Evolutionary conservation across 2,329 filamentous ascomycete species (phyloP), one percentile per base, ranked within the genome.

Genomic region (Periconia sp.): DNA sequence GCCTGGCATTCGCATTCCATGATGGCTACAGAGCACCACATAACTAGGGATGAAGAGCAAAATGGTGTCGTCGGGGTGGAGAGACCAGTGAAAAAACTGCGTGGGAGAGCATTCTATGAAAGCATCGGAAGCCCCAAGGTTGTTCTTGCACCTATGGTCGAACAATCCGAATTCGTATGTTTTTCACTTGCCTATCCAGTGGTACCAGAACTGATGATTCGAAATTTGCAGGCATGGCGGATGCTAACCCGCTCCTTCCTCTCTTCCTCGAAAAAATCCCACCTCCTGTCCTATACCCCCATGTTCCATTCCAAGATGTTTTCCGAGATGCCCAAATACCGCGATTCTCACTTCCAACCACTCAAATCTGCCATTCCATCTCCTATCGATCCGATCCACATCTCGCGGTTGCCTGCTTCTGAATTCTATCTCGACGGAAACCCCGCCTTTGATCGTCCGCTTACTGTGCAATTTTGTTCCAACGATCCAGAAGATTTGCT

Each of bases 231-330:
- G 92, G 94, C 93, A 65, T 99, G 94, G 94, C 90, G 94, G 64
- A 88, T 97, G 82, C 87, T 99, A 61, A 90, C 90, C n/a, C 87
- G 94, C 63, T 97, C 92, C 7, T 97, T 96, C 76, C 85, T 97
- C 64, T 82, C 89, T 1, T 76, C 64, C 41, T 62, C 86, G 6
- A 79, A 85, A 42, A 72, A 74, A 46, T 80, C 86, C 50, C 58
- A 59, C 46, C 78, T 97, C 33, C 84, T 97, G 43, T 90, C 91
- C 46, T 99, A 99, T 72, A 91, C 92, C 1, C 94, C 94, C 46
- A 99, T 99, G 94, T 84, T 96, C 58, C 94, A 99, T 73, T 92
- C 94, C 2, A 89, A 92, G 51, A 82, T 97, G 60, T 99, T 95
- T 72, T 81, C 82, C 43, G 89, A 96, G 58, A 86, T 84, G 11